A percentile compares a stretch with the other conserved stretches of the same genome.
phyloP scores from a whole-genome alignment of 805 yeast genomes.

The Pichia thaimueangensis region DNA sequence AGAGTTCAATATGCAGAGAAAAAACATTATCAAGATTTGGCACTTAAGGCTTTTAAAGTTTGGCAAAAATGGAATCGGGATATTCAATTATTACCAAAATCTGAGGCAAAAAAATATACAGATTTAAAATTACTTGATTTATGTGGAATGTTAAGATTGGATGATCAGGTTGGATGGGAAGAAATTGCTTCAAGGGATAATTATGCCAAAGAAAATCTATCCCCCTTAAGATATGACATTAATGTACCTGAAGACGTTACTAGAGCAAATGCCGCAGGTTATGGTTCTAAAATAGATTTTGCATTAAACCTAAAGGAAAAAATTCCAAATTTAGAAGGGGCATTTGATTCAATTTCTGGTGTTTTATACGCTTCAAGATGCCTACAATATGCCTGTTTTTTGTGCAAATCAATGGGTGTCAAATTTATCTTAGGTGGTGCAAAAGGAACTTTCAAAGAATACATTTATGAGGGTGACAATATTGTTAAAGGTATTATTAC shows the following conservation, averaged over 20 bases:
- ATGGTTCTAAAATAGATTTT: slow-evolving; percentile 14
- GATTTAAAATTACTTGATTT: slow-evolving; percentile 23
- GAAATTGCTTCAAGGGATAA: slow-evolving; percentile 20
- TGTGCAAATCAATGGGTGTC: slow-evolving; percentile 29
- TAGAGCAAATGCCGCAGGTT: slow-evolving; percentile 25
- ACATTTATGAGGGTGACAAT: slow-evolving; percentile 6
- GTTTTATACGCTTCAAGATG: slow-evolving; percentile 32
- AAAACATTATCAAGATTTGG: slow-evolving; percentile 16
- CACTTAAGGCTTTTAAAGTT: slow-evolving; percentile 14
- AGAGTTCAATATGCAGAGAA: slow-evolving; percentile 17
- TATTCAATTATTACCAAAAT: slow-evolving; percentile 17
- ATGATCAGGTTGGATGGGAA: slow-evolving; percentile 24
- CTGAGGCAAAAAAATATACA: slow-evolving; percentile 22
- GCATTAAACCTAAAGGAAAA: slow-evolving; percentile 12
- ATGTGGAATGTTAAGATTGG: slow-evolving; percentile 27
- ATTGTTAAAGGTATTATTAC: slow-evolving; percentile 22
- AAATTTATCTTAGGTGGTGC: slow-evolving; percentile 22
- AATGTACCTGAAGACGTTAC: slow-evolving; percentile 26
- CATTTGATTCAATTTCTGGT: slow-evolving; percentile 30
- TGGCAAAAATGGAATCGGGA: slow-evolving; percentile 18
- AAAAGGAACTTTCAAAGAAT: slow-evolving; percentile 14
- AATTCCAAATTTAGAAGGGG: slow-evolving; percentile 13
- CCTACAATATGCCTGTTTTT: slow-evolving; percentile 25
- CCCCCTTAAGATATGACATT: slow-evolving; percentile 27
- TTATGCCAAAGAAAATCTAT: slow-evolving; percentile 24